Conservation (phyloP, 2,329 filamentous ascomycete species). For the Emericellopsis cladophorae region DNA sequence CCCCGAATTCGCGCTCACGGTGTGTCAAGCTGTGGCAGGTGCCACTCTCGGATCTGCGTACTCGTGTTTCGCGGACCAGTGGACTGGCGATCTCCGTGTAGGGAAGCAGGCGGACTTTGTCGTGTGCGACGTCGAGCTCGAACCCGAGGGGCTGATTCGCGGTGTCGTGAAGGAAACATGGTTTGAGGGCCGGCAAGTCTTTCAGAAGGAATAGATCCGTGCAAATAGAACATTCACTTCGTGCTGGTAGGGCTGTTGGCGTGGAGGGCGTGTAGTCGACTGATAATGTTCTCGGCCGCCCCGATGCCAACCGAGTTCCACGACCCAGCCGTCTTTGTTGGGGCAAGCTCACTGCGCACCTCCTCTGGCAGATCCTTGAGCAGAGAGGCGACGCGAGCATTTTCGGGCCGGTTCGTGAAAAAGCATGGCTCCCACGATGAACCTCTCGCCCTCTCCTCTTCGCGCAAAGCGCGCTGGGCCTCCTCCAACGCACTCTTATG, state of each 20-base stretch:
- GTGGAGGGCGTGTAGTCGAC: neutral
- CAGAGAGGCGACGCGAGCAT: neutral
- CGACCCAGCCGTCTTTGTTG: neutral
- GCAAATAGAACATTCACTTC: neutral
- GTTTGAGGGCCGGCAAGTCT: conserved; percentile 33
- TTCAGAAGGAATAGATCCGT: conserved; percentile 3
- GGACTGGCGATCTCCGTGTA: conserved; percentile 36
- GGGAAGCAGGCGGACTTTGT: conserved; percentile 47
- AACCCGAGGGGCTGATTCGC: conserved; percentile 28
- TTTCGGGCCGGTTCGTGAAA: neutral
- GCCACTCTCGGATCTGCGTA: conserved; percentile 43
- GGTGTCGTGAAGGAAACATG: conserved; percentile 38
- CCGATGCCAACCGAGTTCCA: conserved; percentile 1
- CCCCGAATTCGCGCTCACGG: conserved; percentile 35
- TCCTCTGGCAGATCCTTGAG: neutral
- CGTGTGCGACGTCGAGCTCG: conserved; percentile 34
- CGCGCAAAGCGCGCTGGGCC: conserved; percentile 63
- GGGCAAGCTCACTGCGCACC: neutral
- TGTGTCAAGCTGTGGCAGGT: conserved; percentile 40
- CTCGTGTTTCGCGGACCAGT: conserved; percentile 42
- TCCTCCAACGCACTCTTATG: conserved; percentile 78
- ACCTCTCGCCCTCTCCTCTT: conserved; percentile 43
- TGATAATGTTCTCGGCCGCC: neutral
- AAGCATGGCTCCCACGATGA: conserved; percentile 9
- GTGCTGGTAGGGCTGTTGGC: neutral